phyloP scores from a whole-genome alignment of 2,329 filamentous ascomycete genomes.

The Aspergillus ibericus region DNA sequence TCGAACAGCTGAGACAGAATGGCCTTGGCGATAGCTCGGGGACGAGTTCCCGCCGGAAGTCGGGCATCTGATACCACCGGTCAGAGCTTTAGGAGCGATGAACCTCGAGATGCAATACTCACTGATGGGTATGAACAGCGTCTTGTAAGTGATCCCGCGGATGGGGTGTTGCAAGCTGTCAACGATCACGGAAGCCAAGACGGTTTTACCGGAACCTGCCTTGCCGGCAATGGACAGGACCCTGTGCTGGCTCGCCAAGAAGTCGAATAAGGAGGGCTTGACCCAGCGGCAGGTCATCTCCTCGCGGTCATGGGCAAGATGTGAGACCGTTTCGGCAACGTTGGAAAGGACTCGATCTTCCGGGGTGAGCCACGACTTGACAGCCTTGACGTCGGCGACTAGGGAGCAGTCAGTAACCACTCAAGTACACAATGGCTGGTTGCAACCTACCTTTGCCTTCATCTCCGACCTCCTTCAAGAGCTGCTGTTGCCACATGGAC shows the following conservation, averaged over 20 bases:
- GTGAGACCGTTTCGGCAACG: constrained; percentile 46
- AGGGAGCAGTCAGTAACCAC: not conserved
- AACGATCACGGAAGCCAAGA: constrained; percentile 40
- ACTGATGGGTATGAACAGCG: constrained; percentile 41
- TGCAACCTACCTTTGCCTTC: constrained; percentile 27
- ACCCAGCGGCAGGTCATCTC: constrained; percentile 59
- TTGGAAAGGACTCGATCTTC: constrained; percentile 48
- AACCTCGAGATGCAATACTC: not conserved
- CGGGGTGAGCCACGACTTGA: constrained; percentile 45
- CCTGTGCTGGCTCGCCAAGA: constrained; percentile 47
- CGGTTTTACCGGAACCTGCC: constrained; percentile 42
- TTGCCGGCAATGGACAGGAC: constrained; percentile 47
- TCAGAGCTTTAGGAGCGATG: not conserved
- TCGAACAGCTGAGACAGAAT: constrained; percentile 41
- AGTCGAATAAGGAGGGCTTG: constrained; percentile 49
- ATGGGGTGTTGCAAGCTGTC: constrained; percentile 42
- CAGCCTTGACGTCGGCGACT: constrained; percentile 33
- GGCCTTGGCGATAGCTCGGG: constrained; percentile 35
- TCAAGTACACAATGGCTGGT: not conserved
- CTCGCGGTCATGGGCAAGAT: constrained; percentile 44
- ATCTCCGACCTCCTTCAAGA: constrained; percentile 33
- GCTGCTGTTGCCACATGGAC: constrained; percentile 43
- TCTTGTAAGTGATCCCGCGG: constrained; percentile 35
- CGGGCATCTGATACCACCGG: constrained; percentile 25
- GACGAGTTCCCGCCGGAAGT: constrained; percentile 32